Percentiles rank a stretch among this genome's conserved stretches.
phyloP scores from a whole-genome alignment of 2,329 filamentous ascomycete genomes.

The Neonectria hederae region DNA sequence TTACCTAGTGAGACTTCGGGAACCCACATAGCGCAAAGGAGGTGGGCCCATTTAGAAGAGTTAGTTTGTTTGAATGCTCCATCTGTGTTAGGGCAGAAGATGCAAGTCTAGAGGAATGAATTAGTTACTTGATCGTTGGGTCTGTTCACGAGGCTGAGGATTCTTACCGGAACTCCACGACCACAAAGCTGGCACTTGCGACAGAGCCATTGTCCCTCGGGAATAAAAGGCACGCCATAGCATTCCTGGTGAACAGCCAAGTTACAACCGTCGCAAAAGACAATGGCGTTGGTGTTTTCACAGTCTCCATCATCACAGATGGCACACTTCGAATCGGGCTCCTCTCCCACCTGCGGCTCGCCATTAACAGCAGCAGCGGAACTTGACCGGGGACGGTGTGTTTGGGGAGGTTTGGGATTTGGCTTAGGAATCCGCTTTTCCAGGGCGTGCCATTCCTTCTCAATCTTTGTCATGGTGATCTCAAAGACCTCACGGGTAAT shows the following conservation, averaged over 20 bases:
- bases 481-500: constrained; percentile 96
- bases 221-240: constrained; percentile 98
- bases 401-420: constrained; percentile 95
- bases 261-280: constrained; percentile 98
- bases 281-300: constrained; percentile 98
- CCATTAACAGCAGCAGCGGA: constrained; percentile 96
- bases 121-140: constrained; percentile 26
- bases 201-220: constrained; percentile 98
- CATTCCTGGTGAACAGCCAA: constrained; percentile 98
- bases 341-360: constrained; percentile 83
- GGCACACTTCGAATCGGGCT: constrained; percentile 96
- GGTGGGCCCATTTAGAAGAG: constrained; percentile 94
- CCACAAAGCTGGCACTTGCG: constrained; percentile 96
- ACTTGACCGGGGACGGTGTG: constrained; percentile 89
- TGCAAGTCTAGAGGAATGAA: constrained; percentile 73
- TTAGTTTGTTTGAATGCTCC: constrained; percentile 99
- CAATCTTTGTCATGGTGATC: constrained; percentile 98
- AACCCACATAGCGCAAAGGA: constrained; percentile 98
- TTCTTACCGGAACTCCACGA: constrained; percentile 80
- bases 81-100: constrained; percentile 97
- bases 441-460: constrained; percentile 96
- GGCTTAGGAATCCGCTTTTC: constrained; percentile 98
- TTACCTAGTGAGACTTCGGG: constrained; percentile 96
- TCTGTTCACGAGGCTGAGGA: constrained; percentile 24
- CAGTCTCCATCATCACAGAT: constrained; percentile 99